Evolutionary conservation across 345 rosid species (phyloP), one percentile per base, ranked within the genome.

Genomic region (Sisymbrium irio): DNA sequence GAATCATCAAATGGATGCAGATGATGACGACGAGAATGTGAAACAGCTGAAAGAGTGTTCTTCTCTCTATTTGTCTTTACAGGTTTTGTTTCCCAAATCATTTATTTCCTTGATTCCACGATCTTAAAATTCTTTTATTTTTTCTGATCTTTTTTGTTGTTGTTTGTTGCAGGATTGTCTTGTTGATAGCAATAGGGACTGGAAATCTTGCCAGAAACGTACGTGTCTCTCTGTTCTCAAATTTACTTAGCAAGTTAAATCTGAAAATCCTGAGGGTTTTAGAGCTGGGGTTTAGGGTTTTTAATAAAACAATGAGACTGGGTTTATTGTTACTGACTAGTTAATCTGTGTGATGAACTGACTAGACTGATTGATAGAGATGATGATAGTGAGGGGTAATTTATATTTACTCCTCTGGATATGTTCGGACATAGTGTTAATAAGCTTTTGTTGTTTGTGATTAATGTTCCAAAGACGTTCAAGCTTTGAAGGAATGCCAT

Each of bases 191-290:
- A 79, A 89, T 37, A 86, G 97, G 68, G 86, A 91, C 50, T 93
- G 98, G 98, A 93, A 85, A 73, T 67, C 89, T 72, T 93, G 94
- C 71, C 98, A 93, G 58, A 87, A 65, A 83, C 94, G 96, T 88
- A 83, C 2, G 75, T 58, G 41, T 51, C 33, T 61, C 28, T 67
- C 17, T 60, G 0, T 33, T 11, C 65, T 51, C 1, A 78, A 9
- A 3, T 47, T 20, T 7, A 42, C n/a, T 13, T 30, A 1, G 33
- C 3, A 27, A 13, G 30, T 22, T 28, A 36, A 3, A 32, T 66
- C 65, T 59, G 22, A 20, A 30, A 53, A n/a, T n/a, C 39, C 20
- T 50, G 7, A 30, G 74, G 63, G 69, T 39, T 78, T 66, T 18
- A 58, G 56, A 51, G 30, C 25, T 46, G 55, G 67, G 72, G 35